phyloP scores from a whole-genome alignment of 1,284 basidiomycete species.

The Fomitopsis betulina region DNA sequence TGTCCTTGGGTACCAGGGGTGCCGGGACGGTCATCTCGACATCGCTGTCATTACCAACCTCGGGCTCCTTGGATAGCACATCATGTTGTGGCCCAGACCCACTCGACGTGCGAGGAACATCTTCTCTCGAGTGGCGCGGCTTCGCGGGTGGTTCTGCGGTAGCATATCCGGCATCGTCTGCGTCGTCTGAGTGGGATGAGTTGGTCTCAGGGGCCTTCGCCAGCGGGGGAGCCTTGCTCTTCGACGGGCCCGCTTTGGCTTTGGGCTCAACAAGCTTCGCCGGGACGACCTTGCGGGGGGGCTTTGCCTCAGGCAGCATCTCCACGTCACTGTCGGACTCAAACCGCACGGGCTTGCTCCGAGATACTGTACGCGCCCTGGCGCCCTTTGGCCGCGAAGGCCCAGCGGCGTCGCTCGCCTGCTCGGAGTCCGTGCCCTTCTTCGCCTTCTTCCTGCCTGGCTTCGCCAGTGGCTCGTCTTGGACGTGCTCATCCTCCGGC shows the following conservation, averaged over 20 bases:
- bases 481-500: slow-evolving; percentile 4
- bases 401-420: neutral
- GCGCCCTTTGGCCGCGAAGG: neutral
- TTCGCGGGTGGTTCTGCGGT: slow-evolving; percentile 18
- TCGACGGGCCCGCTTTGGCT: neutral
- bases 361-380: neutral
- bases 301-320: neutral
- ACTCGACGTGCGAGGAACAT: neutral
- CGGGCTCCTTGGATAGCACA: neutral
- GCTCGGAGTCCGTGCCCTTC: slow-evolving; percentile 2
- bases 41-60: neutral
- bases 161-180: slow-evolving; percentile 27
- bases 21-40: neutral
- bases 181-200: slow-evolving; percentile 24
- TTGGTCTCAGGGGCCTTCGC: slow-evolving; percentile 3
- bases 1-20: neutral
- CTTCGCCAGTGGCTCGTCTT: neutral
- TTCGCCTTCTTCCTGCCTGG: slow-evolving; percentile 1
- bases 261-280: neutral
- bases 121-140: neutral
- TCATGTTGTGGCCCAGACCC: neutral
- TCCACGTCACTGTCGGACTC: neutral
- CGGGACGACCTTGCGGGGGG: neutral
- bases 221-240: neutral
- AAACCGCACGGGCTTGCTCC: neutral